phyloP scores from a whole-genome alignment of 441 rosid genomes.

The Eutrema salsugineum region DNA sequence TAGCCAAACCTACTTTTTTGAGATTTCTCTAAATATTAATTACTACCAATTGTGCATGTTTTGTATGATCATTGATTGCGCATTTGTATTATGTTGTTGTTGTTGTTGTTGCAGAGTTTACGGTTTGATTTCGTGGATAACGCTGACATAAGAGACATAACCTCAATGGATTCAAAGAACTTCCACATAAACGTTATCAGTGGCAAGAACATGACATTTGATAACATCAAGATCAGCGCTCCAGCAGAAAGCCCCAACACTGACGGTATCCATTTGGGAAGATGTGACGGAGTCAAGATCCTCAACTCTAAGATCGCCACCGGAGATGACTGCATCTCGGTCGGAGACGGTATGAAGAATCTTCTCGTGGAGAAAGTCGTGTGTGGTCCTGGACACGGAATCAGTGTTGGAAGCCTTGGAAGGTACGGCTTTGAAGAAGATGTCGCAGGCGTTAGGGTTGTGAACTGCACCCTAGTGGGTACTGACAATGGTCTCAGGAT shows the following conservation, averaged over 20 bases:
- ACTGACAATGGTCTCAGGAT: constrained; percentile 44
- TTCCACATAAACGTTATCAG: constrained; percentile 44
- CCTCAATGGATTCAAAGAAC: constrained; percentile 44
- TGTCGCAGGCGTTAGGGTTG: constrained; percentile 30
- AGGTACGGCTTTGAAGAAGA: constrained; percentile 29
- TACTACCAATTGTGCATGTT: too few species aligned
- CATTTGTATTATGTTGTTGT: too few species aligned
- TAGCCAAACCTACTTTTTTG: too few species aligned
- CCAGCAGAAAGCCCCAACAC: constrained; percentile 45
- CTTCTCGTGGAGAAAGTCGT: constrained; percentile 20
- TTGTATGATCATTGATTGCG: too few species aligned
- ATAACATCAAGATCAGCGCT: constrained; percentile 29
- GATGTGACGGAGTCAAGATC: constrained; percentile 36
- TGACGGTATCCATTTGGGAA: constrained; percentile 57
- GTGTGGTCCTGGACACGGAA: constrained; percentile 59
- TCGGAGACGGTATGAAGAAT: constrained; percentile 38
- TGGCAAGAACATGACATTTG: constrained; percentile 39
- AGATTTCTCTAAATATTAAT: too few species aligned
- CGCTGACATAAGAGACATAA: constrained; percentile 29
- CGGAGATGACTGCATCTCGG: constrained; percentile 50
- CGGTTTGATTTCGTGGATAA: constrained; percentile 35
- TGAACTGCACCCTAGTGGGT: constrained; percentile 33
- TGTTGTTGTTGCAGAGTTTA: constrained; percentile 36
- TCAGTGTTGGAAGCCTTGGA: constrained; percentile 54
- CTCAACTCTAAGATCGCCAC: constrained; percentile 29